These are phyloP conservation scores for Arthromyces matolae DNA, from an alignment of 768 basidiomycete species.

Conservation along the genomic window DNA sequence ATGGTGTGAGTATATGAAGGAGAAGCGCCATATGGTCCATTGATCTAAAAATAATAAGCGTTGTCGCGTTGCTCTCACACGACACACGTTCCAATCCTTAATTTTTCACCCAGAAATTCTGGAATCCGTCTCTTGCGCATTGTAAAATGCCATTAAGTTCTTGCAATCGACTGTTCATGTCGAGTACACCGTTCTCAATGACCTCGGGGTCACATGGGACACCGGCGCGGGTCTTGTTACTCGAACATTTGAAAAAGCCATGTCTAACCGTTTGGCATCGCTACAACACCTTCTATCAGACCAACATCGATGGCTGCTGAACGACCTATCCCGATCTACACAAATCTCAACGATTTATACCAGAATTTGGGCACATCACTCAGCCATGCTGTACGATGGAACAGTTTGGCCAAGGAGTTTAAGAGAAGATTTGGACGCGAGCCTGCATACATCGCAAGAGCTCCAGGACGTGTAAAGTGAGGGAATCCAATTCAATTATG, in stretches of 20 bases:
- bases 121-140: too few relatives aligned
- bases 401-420: slow-evolving; percentile 59
- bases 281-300: background rate
- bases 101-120: too few relatives aligned
- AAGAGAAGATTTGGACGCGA: slow-evolving; percentile 58
- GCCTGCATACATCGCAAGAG: slow-evolving; percentile 68
- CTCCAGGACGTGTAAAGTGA: slow-evolving; percentile 81
- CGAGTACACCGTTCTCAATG: background rate
- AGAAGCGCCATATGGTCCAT: background rate
- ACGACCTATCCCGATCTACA: slow-evolving; percentile 59
- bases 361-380: slow-evolving; percentile 49
- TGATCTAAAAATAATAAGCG: background rate
- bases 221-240: background rate
- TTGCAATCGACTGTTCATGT: background rate
- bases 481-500: too few relatives aligned
- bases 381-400: slow-evolving; percentile 58
- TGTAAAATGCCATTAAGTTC: too few relatives aligned
- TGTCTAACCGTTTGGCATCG: background rate
- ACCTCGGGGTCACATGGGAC: slow-evolving; percentile 2
- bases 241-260: background rate
- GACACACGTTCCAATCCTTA: background rate
- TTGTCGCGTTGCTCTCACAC: background rate
- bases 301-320: slow-evolving; percentile 46
- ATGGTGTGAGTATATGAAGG: background rate
- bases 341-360: slow-evolving; percentile 53